Conservation (phyloP, 1,139 yeast genomes). For the Candida frijolesensis region DNA sequence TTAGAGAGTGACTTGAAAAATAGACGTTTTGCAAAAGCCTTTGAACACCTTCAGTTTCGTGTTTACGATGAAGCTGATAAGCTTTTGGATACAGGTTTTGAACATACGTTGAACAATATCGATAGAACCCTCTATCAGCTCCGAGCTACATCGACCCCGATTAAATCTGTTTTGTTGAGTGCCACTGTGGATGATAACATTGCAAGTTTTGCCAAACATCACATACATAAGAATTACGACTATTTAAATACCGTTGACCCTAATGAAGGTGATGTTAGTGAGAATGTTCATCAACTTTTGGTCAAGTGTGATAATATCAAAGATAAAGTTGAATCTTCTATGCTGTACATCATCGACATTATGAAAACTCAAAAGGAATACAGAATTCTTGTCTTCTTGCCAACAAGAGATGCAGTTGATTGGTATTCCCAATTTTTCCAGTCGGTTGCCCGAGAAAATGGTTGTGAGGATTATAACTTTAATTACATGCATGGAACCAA, state of each 20-base stretch:
- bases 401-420: conserved; percentile 73
- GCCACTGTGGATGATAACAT: conserved; percentile 83
- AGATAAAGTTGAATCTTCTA: conserved; percentile 55
- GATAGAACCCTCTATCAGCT: conserved; percentile 14
- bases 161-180: conserved; percentile 77
- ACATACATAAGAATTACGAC: conserved; percentile 64
- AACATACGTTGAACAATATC: conserved; percentile 52
- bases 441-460: neutral
- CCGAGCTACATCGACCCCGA: conserved; percentile 24
- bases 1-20: conserved; percentile 61
- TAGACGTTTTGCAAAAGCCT: conserved; percentile 43
- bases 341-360: conserved; percentile 46
- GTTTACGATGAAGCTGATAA: conserved; percentile 92
- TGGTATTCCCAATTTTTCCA: conserved; percentile 25
- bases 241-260: conserved; percentile 77
- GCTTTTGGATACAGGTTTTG: conserved; percentile 68
- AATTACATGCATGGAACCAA: conserved; percentile 46
- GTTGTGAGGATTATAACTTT: neutral
- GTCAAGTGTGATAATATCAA: conserved; percentile 49
- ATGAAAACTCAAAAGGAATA: conserved; percentile 34
- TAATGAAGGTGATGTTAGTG: conserved; percentile 79
- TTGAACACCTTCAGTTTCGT: conserved; percentile 59
- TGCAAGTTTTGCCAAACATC: conserved; percentile 60
- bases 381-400: conserved; percentile 82
- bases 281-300: conserved; percentile 70